Conservation (phyloP, 1,284 basidiomycete species). For the Volvariella surrecta region DNA sequence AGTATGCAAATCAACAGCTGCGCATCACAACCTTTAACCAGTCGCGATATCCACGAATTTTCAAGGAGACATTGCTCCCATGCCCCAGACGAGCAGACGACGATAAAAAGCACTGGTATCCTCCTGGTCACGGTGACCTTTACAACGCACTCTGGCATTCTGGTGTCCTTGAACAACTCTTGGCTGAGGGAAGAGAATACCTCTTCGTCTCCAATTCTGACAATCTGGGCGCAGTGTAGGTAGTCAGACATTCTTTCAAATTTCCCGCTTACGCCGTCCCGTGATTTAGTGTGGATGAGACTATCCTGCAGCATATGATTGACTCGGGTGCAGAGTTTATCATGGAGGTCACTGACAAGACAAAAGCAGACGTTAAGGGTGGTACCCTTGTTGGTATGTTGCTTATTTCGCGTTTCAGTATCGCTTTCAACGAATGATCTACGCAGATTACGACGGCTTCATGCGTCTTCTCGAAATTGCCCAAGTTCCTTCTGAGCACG, state of each 20-base stretch:
- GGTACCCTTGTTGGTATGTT: conserved; percentile 77
- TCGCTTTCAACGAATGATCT: conserved; percentile 4
- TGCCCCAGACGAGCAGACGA: conserved; percentile 81
- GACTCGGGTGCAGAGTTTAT: conserved; percentile 84
- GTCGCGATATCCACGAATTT: conserved; percentile 96
- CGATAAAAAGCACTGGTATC: conserved; percentile 98
- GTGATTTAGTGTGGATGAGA: conserved; percentile 61
- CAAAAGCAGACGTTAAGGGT: conserved; percentile 99
- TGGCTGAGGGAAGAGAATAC: conserved; percentile 97
- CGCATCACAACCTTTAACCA: conserved; percentile 97
- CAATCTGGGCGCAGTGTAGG: conserved; percentile 95
- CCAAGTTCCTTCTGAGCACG: conserved; percentile 96
- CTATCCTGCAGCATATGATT: conserved; percentile 87
- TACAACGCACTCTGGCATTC: conserved; percentile 94
- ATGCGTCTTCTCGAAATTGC: conserved; percentile 97
- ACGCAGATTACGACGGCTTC: conserved; percentile 82
- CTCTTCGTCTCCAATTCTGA: conserved; percentile 99
- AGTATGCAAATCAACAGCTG: conserved; percentile 97
- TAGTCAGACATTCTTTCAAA: conserved; percentile 15
- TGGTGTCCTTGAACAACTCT: conserved; percentile 91
- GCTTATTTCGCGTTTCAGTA: neutral
- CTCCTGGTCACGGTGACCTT: conserved; percentile 97
- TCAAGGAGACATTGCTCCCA: conserved; percentile 90
- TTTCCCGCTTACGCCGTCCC: conserved; percentile 8
- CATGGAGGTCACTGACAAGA: conserved; percentile 99